phyloP scores from a whole-genome alignment of 176 grass and related monocot species.

The Themeda triandra region DNA sequence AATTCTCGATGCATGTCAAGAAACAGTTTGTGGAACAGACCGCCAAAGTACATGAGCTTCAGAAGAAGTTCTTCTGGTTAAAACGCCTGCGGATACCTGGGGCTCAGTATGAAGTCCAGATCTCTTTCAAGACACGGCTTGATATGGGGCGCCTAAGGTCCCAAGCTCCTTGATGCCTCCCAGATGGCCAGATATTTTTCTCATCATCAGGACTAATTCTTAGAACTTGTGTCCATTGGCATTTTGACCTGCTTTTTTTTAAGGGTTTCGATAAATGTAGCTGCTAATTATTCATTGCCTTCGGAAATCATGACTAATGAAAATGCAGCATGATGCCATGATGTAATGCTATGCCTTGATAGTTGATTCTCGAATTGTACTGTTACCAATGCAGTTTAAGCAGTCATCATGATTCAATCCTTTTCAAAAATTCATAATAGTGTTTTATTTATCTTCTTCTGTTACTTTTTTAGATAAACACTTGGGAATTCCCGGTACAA shows the following conservation, averaged over 20 bases:
- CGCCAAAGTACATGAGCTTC: conserved; percentile 19
- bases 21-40: conserved; percentile 39
- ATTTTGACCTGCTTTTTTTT: background rate
- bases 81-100: conserved; percentile 50
- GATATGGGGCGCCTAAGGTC: conserved; percentile 11
- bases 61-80: conserved; percentile 55
- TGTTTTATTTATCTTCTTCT: too few species aligned
- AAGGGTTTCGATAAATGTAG: background rate
- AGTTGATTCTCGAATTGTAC: background rate
- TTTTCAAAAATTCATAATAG: too few species aligned
- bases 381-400: too few species aligned
- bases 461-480: too few species aligned
- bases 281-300: background rate
- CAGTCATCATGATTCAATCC: too few species aligned
- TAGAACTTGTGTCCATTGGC: background rate
- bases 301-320: background rate
- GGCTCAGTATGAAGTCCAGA: conserved; percentile 47
- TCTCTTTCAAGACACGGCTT: conserved; percentile 52
- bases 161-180: background rate
- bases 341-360: background rate
- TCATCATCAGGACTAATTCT: background rate
- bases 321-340: background rate
- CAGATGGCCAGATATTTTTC: background rate
- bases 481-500: too few species aligned
- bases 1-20: conserved; percentile 53